phyloP scores from a whole-genome alignment of 768 basidiomycete genomes.

The Panaeolus papilionaceus region DNA sequence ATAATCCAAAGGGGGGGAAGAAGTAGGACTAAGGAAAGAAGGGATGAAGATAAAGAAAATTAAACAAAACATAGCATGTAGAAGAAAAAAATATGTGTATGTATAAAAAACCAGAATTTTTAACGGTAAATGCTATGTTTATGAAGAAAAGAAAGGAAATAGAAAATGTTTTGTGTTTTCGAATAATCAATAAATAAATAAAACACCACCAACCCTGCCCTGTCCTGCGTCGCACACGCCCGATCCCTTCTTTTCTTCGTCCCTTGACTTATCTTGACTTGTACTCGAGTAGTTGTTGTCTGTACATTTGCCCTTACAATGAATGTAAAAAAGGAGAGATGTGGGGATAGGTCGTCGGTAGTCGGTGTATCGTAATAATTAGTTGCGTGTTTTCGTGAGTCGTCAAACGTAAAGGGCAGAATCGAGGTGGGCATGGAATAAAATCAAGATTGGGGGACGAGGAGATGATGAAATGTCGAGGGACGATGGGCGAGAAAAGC shows the following conservation, averaged over 20 bases:
- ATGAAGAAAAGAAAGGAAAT: not conserved
- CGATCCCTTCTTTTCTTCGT: not conserved
- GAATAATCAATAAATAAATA: not conserved
- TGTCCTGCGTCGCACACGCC: not conserved
- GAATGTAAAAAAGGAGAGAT: not conserved
- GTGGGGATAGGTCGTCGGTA: not conserved
- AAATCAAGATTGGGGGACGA: not conserved
- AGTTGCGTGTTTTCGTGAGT: constrained; percentile 12
- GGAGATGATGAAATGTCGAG: not conserved
- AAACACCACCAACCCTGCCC: not conserved
- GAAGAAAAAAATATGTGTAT: not conserved
- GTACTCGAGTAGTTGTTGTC: not conserved
- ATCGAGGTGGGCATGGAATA: not conserved
- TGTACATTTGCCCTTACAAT: not conserved
- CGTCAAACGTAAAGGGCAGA: not conserved
- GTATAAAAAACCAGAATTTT: not conserved
- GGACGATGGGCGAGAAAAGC: too few species aligned
- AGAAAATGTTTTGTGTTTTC: not conserved
- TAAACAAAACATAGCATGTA: not conserved
- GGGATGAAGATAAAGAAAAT: not conserved
- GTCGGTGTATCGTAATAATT: constrained; percentile 13
- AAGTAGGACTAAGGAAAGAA: not conserved
- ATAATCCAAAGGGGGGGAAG: too few species aligned
- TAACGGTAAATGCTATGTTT: not conserved
- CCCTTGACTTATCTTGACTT: not conserved